A percentile compares a stretch with the other conserved stretches of the same genome.
Evolutionary conservation across 2,329 filamentous ascomycete genomes (phyloP).

Genomic region (Lasiodiplodia hormozganensis): DNA sequence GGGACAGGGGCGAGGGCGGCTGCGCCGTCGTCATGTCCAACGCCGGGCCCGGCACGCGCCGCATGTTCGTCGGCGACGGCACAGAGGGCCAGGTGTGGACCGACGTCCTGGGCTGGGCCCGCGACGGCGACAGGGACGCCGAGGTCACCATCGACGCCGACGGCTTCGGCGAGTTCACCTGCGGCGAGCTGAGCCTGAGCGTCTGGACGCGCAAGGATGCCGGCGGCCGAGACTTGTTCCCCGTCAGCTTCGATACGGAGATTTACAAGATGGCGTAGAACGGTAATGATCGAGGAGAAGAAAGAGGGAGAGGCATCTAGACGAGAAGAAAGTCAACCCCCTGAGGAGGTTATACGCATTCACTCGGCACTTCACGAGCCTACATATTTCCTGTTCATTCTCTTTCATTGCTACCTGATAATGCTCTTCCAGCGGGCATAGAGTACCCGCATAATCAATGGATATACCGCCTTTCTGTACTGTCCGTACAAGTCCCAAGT

Average conservation of each 20-base stretch:
- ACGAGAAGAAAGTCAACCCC: neutral
- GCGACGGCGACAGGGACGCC: slow-evolving; percentile 46
- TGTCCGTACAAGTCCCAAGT: no score
- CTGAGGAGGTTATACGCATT: no score
- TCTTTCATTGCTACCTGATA: no score
- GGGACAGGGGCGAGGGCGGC: slow-evolving; percentile 40
- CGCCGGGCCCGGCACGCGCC: slow-evolving; percentile 56
- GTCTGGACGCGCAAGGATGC: slow-evolving; percentile 64
- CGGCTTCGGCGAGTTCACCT: slow-evolving; percentile 66
- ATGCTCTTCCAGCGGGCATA: no score
- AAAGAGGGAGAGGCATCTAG: neutral
- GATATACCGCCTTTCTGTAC: no score
- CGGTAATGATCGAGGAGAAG: neutral
- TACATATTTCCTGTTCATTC: no score
- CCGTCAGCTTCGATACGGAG: slow-evolving; percentile 31
- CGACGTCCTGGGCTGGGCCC: slow-evolving; percentile 63
- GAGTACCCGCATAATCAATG: no score
- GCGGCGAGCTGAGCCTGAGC: slow-evolving; percentile 59
- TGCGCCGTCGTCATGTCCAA: slow-evolving; percentile 62
- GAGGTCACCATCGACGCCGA: slow-evolving; percentile 65
- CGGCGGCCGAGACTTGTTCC: slow-evolving; percentile 32
- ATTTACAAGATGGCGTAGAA: slow-evolving; percentile 51
- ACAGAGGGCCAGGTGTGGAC: slow-evolving; percentile 69
- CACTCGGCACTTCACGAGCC: no score
- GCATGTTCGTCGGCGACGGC: slow-evolving; percentile 67